A percentile compares a stretch with the other conserved stretches of the same genome.
These are phyloP conservation scores for Inonotus hispidus DNA, from an alignment of 1,284 basidiomycete genomes.

Conservation along the genomic window DNA sequence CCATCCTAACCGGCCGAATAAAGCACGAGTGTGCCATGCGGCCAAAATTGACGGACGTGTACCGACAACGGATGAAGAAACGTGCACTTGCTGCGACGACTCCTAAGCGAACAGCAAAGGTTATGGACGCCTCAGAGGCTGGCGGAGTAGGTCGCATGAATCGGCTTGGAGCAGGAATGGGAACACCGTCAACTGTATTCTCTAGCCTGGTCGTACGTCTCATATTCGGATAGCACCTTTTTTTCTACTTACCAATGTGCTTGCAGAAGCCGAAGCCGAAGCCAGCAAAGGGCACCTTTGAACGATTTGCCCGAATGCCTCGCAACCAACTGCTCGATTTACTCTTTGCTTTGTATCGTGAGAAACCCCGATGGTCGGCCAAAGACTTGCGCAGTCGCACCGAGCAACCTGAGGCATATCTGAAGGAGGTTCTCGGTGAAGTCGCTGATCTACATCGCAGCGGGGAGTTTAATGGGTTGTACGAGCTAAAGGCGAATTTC, in stretches of 20 bases:
- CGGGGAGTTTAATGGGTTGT: slow-evolving; percentile 68
- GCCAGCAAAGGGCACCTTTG: slow-evolving; percentile 63
- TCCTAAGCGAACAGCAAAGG: slow-evolving; percentile 51
- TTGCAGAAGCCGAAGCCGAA: slow-evolving; percentile 57
- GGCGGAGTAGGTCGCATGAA: slow-evolving; percentile 67
- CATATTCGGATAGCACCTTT: neutral
- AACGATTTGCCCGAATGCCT: slow-evolving; percentile 87
- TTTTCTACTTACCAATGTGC: neutral
- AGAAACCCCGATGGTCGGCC: slow-evolving; percentile 80
- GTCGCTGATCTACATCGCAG: slow-evolving; percentile 79
- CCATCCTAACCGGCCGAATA: slow-evolving; percentile 67
- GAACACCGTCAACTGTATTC: slow-evolving; percentile 35
- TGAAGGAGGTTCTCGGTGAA: slow-evolving; percentile 81
- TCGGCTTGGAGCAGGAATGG: slow-evolving; percentile 40
- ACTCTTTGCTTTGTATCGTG: slow-evolving; percentile 77
- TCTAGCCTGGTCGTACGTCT: slow-evolving; percentile 54
- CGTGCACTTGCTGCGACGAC: slow-evolving; percentile 57
- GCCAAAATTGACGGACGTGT: slow-evolving; percentile 56
- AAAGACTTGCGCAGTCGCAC: slow-evolving; percentile 75
- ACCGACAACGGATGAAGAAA: slow-evolving; percentile 60
- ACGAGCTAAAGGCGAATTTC: slow-evolving; percentile 65
- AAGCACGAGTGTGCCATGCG: slow-evolving; percentile 70
- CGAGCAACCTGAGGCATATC: slow-evolving; percentile 88
- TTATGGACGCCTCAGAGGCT: slow-evolving; percentile 53
- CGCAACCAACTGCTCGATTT: slow-evolving; percentile 85